Percentiles rank a stretch among this genome's conserved stretches.
Evolutionary conservation across 2,329 filamentous ascomycete species (phyloP).

Genomic region (Diaporthe citri): DNA sequence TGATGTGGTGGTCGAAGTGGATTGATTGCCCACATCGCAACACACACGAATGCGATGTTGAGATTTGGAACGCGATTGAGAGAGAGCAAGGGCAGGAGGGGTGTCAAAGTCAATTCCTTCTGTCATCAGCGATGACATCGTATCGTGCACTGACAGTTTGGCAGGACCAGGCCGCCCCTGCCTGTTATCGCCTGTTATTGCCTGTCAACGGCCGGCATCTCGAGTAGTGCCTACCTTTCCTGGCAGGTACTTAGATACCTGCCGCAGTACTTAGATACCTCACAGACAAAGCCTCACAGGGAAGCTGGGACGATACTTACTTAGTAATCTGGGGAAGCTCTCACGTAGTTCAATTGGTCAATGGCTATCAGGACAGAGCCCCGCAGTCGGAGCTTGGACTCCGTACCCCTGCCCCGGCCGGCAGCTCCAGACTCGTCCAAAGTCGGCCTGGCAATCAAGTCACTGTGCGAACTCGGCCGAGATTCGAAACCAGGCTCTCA

Average conservation of each 20-base stretch:
- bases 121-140: not conserved
- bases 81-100: not conserved
- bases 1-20: not conserved
- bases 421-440: not conserved
- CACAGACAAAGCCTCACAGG: not conserved
- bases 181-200: conserved; percentile 4
- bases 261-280: not conserved
- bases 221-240: not conserved
- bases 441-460: conserved; percentile 11
- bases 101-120: not conserved
- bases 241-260: not conserved
- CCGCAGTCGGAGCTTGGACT: conserved; percentile 20
- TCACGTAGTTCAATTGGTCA: not conserved
- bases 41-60: not conserved
- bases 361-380: not conserved
- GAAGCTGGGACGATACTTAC: conserved; percentile 19
- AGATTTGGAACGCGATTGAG: not conserved
- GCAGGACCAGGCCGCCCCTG: conserved; percentile 28
- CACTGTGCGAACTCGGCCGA: conserved; percentile 30
- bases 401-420: not conserved
- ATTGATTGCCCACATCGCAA: not conserved
- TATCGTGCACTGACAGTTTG: conserved; percentile 32
- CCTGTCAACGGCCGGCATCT: not conserved
- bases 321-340: conserved; percentile 33
- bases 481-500: not conserved